phyloP scores from a whole-genome alignment of 2,329 filamentous ascomycete species.

The Dryadomyces sulphureus region DNA sequence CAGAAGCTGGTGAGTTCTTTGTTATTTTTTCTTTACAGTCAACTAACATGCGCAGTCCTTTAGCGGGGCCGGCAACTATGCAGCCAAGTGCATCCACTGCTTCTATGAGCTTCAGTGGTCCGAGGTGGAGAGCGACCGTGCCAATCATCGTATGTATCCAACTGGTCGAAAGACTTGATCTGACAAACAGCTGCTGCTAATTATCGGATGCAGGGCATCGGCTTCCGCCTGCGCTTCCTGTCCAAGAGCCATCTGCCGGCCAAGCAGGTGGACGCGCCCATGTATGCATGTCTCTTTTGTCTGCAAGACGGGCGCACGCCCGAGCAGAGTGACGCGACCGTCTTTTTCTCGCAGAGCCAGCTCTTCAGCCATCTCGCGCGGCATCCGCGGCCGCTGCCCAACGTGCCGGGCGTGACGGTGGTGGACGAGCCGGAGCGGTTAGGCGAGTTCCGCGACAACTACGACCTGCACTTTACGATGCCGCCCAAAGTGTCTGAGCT shows the following conservation, averaged over 20 bases:
- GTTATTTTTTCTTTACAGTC: neutral
- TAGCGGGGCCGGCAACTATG: conserved; percentile 20
- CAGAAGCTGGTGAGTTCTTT: conserved; percentile 27
- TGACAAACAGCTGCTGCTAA: conserved; percentile 26
- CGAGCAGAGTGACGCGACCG: conserved; percentile 39
- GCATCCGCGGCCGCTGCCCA: conserved; percentile 37
- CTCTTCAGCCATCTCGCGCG: conserved; percentile 38
- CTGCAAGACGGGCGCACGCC: conserved; percentile 31
- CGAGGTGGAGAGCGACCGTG: conserved; percentile 35
- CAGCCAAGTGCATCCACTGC: conserved; percentile 38
- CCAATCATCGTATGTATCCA: conserved; percentile 26
- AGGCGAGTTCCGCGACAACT: conserved; percentile 28
- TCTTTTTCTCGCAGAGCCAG: conserved; percentile 38
- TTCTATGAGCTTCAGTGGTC: conserved; percentile 38
- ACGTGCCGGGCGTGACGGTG: conserved; percentile 31
- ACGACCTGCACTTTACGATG: conserved; percentile 33
- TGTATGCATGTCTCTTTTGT: conserved; percentile 42
- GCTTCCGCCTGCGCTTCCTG: conserved; percentile 38
- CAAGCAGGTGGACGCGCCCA: conserved; percentile 33
- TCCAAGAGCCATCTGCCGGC: conserved; percentile 39
- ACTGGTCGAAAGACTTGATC: neutral
- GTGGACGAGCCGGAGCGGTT: conserved; percentile 29
- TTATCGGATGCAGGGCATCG: conserved; percentile 28
- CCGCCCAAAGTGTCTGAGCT: conserved; percentile 26
- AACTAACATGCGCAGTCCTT: conserved; percentile 11